Evolutionary conservation across 768 basidiomycete species (phyloP).

Genomic region (Zangia roseola): DNA sequence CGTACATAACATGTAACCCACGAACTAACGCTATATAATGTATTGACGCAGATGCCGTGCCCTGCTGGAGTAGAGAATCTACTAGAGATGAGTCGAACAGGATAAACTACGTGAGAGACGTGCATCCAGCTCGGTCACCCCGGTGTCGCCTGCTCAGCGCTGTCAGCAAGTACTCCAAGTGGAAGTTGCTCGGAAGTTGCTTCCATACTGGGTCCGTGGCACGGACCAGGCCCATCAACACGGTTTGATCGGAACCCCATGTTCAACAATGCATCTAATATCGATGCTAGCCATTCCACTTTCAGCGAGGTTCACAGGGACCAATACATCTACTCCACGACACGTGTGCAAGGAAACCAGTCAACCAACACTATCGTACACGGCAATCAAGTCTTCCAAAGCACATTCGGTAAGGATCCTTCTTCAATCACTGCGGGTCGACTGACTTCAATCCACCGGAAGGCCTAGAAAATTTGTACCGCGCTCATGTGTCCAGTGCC

Average conservation of each 20-base stretch:
- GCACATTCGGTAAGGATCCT: constrained; percentile 7
- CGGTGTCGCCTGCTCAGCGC: too few relatives aligned
- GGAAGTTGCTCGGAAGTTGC: too few relatives aligned
- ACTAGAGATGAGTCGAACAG: too few relatives aligned
- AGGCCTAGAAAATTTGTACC: constrained; percentile 16
- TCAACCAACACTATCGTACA: constrained; percentile 17
- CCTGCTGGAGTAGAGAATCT: too few relatives aligned
- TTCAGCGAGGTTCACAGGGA: constrained; percentile 22
- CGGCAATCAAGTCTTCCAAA: constrained; percentile 19
- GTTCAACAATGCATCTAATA: constrained; percentile 19
- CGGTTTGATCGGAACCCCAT: not conserved
- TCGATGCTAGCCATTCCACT: constrained; percentile 21
- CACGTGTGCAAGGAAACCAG: constrained; percentile 12
- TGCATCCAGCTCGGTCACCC: too few relatives aligned
- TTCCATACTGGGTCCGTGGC: too few relatives aligned
- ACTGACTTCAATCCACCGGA: not conserved
- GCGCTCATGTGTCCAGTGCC: constrained; percentile 12
- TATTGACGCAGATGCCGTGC: constrained; percentile 7
- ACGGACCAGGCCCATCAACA: too few relatives aligned
- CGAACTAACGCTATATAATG: constrained; percentile 21
- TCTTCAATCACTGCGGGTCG: not conserved
- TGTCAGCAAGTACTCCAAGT: too few relatives aligned
- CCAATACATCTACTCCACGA: constrained; percentile 10
- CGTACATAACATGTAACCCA: constrained; percentile 24
- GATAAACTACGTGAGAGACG: too few relatives aligned